Evolutionary conservation across 2,329 filamentous ascomycete species (phyloP), one percentile per base, ranked within the genome.

Genomic region (Lachnellula hyalina): DNA sequence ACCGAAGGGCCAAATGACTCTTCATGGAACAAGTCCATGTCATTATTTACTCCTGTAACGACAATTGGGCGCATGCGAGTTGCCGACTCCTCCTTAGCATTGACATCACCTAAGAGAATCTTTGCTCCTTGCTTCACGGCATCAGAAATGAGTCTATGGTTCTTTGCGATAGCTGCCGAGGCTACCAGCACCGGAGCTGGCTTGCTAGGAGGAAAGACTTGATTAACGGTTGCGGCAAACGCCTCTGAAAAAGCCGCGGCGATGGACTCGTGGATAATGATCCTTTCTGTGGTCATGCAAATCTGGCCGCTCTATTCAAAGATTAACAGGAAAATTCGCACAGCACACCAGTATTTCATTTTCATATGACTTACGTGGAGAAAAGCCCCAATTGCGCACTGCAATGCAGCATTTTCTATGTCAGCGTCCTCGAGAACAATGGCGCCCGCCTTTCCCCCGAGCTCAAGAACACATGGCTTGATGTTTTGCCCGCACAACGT

Each of bases 391-490:
- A 19, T 14, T 4, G 25, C 17, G 14, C 45, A 47, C 14, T 47
- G 9, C 6, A 32, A 4, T 1, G 25, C 25, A 15, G 45, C 45
- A 3, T 47, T 47, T 17, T 11, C 21, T 17, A 89, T 61, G 60
- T 88, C 78, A 19, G 86, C 85, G 64, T 89, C 86, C 50, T 21
- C 35, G n/a, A 19, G 25, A 15, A 50, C 79, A 49, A 89, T 77
- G 4, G 84, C 80, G 0, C 80, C 80, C 4, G 84, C 83, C 69
- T 89, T 89, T 17, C 86, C 86, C 1, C 86, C 86, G 0, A 89
- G 75, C 69, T 90, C 86, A 67, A 89, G 79, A 2, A 87, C 74
- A 21, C 83, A 77, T 5, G 85, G 86, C 73, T 89, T 89, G 55
- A 88, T 73, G 64, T 82, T 74, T 63, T 81, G 79, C 14, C 85